Conservation (phyloP, 164 flowering plant species). For the Nelumbo lutea region DNA sequence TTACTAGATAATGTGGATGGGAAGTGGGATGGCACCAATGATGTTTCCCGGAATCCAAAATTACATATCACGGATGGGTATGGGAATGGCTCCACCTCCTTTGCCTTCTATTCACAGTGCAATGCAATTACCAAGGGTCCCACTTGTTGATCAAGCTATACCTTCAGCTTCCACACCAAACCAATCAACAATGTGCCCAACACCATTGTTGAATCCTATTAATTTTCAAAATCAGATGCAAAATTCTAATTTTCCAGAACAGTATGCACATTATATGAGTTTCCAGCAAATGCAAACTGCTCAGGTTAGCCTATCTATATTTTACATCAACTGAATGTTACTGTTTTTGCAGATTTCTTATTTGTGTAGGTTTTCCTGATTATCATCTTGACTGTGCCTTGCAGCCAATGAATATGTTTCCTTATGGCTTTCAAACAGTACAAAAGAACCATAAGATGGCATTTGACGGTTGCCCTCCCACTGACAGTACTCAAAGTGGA, state of each 20-base stretch:
- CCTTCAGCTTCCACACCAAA: conserved; percentile 20
- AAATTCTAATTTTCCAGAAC: conserved; percentile 29
- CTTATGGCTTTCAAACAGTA: conserved; percentile 30
- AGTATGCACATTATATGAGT: conserved; percentile 40
- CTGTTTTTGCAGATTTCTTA: not conserved
- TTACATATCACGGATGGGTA: conserved; percentile 61
- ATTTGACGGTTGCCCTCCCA: conserved; percentile 19
- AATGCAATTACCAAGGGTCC: conserved; percentile 40
- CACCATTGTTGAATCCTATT: conserved; percentile 25
- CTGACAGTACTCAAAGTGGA: conserved; percentile 20
- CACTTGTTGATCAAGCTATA: conserved; percentile 38
- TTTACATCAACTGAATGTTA: not conserved
- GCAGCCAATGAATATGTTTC: conserved; percentile 49
- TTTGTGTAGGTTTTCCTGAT: not conserved
- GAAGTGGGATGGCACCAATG: conserved; percentile 72
- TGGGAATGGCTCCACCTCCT: conserved; percentile 51
- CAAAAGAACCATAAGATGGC: conserved; percentile 28
- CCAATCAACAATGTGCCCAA: conserved; percentile 28
- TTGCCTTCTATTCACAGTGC: conserved; percentile 38
- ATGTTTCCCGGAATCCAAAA: conserved; percentile 72
- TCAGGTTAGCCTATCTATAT: conserved; percentile 25
- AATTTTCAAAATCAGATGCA: conserved; percentile 44
- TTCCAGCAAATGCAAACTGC: conserved; percentile 38
- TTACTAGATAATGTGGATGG: conserved; percentile 79
- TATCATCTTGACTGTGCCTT: conserved; percentile 8